Conservation (phyloP, 768 basidiomycete species). For the Omphalotus guepiniiformis region DNA sequence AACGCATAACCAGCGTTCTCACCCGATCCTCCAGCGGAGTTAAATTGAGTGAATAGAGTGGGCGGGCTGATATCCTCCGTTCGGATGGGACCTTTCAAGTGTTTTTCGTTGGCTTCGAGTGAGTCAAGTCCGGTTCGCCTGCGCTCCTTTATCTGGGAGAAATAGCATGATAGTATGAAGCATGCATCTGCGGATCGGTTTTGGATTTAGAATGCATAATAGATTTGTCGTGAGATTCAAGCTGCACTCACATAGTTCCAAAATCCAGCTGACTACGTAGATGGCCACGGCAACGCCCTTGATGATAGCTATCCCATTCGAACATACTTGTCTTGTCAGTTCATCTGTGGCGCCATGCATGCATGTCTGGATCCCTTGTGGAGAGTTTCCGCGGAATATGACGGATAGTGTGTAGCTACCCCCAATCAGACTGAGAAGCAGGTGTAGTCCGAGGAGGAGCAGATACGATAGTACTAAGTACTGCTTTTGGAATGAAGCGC, state of each 20-base stretch:
- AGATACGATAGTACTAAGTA: slow-evolving; percentile 41
- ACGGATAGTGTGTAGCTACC: slow-evolving; percentile 48
- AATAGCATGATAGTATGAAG: slow-evolving; percentile 1
- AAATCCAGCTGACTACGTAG: slow-evolving; percentile 49
- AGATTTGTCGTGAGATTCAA: not conserved
- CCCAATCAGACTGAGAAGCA: slow-evolving; percentile 41
- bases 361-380: slow-evolving; percentile 34
- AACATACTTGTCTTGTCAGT: slow-evolving; percentile 34
- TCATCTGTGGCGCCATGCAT: slow-evolving; percentile 26
- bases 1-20: slow-evolving; percentile 7
- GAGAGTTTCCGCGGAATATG: slow-evolving; percentile 35
- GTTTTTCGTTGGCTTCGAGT: too few species aligned
- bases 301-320: slow-evolving; percentile 35
- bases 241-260: slow-evolving; percentile 2
- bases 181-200: not conserved
- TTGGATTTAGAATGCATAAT: not conserved
- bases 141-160: not conserved
- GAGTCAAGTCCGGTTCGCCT: too few species aligned
- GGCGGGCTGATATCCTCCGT: not conserved
- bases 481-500: slow-evolving; percentile 37
- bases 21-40: slow-evolving; percentile 2
- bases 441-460: slow-evolving; percentile 38
- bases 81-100: not conserved
- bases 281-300: slow-evolving; percentile 40
- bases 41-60: not conserved